These are phyloP conservation scores for Rhizophagus clarus DNA, from an alignment of 192 early-diverging fungal genomes.

Conservation along the genomic window DNA sequence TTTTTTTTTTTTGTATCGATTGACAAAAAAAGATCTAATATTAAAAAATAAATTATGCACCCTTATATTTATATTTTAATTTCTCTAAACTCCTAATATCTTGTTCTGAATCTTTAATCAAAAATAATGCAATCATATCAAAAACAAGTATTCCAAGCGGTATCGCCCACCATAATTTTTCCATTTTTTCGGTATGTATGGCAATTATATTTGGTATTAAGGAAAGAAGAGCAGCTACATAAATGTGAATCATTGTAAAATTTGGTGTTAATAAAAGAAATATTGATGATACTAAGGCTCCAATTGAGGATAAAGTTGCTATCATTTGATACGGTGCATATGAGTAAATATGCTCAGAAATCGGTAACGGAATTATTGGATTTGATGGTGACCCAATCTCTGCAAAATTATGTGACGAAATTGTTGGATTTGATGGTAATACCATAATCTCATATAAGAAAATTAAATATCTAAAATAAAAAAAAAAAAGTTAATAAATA, in stretches of 20 bases:
- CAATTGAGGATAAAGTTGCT: conserved; percentile 22
- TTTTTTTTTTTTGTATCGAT: too few relatives aligned
- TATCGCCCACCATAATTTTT: conserved; percentile 32
- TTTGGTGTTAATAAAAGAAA: conserved; percentile 24
- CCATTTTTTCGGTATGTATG: not conserved
- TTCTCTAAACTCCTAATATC: conserved; percentile 16
- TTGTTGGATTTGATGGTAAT: not conserved
- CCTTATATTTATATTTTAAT: conserved; percentile 32
- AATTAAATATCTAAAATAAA: not conserved
- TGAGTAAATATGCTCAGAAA: not conserved
- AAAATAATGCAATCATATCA: conserved; percentile 9
- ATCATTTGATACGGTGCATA: conserved; percentile 14
- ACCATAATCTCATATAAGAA: not conserved
- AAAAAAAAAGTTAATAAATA: not conserved
- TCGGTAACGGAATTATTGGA: conserved; percentile 11
- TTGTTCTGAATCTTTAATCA: conserved; percentile 23
- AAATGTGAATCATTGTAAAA: conserved; percentile 4
- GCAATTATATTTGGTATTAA: conserved; percentile 16
- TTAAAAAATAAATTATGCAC: not conserved
- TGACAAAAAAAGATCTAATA: not conserved
- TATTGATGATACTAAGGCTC: conserved; percentile 3
- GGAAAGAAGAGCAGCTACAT: not conserved
- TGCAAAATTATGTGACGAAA: too few relatives aligned
- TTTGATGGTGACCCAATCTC: too few relatives aligned
- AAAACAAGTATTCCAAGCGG: conserved; percentile 18